Base-by-base conservation (phyloP, 2,329 filamentous ascomycete species). In the Helotiales sp. region DNA sequence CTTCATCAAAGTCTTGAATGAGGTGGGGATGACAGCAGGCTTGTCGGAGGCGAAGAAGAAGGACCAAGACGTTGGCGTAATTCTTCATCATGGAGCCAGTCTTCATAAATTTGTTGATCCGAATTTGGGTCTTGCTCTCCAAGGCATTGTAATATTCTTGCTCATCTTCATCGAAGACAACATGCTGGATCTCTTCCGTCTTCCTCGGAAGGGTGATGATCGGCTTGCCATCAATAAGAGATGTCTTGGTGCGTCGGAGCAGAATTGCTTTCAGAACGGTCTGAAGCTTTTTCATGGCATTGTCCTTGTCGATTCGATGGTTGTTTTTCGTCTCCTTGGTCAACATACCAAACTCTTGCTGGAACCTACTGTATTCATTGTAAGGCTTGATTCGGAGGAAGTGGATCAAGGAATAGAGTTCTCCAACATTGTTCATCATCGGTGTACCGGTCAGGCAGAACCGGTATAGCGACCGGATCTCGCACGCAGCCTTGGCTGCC, bases 361-460 rank as follows among this genome's bases (percentile, higher is more conserved):
- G 62, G 40, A 96, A 96, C 22, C 76, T 75, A 0, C 81, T 75
- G 75, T 81, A 82, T 13, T 82, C 77, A 65, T 82, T 83, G 71
- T 95, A 96, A 2, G 91, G 91, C 59, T 81, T 81, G 68, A 96
- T 93, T 2, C 81, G 79, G 15, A 96, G 78, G 67, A 96, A 97
- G 2, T 83, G 81, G 44, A 96, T 78, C 19, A 96, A 75, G 0
- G 91, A 89, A 67, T 84, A 92, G 2, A 96, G 77, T 66, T 97
- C 93, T 24, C 83, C 78, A 2, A 93, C 84, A 12, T 81, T 85
- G 66, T 96, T 96, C 88, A 95, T 95, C 88, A 93, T 92, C 0
- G 90, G 90, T 0, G 90, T 95, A 25, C 90, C 90, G 2, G 87
- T 91, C 71, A 93, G 81, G 68, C 88, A 91, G 76, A 90, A 86